Percentiles rank a stretch among this genome's conserved stretches.
Conservation (phyloP, 2,329 filamentous ascomycete species). For the Metarhizium brunneum region DNA sequence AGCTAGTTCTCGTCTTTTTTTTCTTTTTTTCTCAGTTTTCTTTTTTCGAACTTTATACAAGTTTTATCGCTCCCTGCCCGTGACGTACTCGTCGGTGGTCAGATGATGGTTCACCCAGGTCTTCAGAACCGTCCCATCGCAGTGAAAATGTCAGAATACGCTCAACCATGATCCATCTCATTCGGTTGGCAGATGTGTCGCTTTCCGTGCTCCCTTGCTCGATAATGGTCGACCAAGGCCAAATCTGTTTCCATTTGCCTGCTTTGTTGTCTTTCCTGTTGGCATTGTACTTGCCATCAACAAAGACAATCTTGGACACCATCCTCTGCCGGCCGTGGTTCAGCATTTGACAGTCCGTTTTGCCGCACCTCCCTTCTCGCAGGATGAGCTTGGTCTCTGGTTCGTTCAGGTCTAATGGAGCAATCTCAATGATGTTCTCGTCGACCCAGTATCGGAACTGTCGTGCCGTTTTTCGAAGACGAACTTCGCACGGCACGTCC, state of each 20-base stretch:
- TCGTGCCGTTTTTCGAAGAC: slow-evolving; percentile 22
- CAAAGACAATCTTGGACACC: slow-evolving; percentile 28
- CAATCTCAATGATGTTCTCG: slow-evolving; percentile 28
- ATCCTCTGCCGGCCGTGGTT: slow-evolving; percentile 26
- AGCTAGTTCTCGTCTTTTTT: no score
- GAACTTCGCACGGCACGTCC: slow-evolving; percentile 18
- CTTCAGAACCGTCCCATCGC: slow-evolving; percentile 23
- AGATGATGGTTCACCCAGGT: slow-evolving; percentile 13
- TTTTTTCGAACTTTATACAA: not conserved
- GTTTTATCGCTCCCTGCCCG: not conserved
- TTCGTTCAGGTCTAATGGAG: slow-evolving; percentile 23
- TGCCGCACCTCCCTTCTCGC: slow-evolving; percentile 25
- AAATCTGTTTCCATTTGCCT: slow-evolving; percentile 21
- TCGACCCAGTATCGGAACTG: slow-evolving; percentile 30
- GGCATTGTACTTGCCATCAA: slow-evolving; percentile 23
- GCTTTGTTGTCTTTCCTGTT: slow-evolving; percentile 12
- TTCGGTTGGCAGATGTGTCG: slow-evolving; percentile 20
- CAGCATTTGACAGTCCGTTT: slow-evolving; percentile 23
- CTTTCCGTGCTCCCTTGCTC: slow-evolving; percentile 15
- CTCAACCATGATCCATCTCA: slow-evolving; percentile 30
- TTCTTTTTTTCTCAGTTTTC: no score
- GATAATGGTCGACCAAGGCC: slow-evolving; percentile 22
- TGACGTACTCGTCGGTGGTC: slow-evolving; percentile 7
- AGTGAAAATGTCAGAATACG: slow-evolving; percentile 28
- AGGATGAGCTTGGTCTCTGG: slow-evolving; percentile 24